A percentile compares a stretch with the other conserved stretches of the same genome.
phyloP scores from a whole-genome alignment of 1,284 basidiomycete species.

The Papiliotrema nemorosa region DNA sequence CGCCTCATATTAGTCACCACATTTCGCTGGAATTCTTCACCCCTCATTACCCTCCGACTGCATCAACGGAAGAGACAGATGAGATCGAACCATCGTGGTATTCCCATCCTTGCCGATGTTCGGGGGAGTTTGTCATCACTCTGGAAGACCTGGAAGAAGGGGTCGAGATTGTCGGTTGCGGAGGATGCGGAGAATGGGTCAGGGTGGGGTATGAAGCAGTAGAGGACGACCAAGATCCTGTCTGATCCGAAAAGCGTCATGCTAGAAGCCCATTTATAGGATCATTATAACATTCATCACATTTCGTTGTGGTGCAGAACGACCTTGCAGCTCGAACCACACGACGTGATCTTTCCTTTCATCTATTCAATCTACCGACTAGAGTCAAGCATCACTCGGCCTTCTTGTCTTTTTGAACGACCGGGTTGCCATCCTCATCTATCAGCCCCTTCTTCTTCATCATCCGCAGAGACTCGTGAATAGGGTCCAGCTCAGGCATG shows the following conservation, averaged over 20 bases:
- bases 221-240: conserved; percentile 23
- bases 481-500: conserved; percentile 74
- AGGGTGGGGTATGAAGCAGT: conserved; percentile 50
- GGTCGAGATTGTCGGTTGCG: conserved; percentile 50
- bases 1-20: conserved; percentile 26
- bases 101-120: conserved; percentile 49
- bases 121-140: conserved; percentile 42
- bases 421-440: conserved; percentile 31
- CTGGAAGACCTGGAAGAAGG: conserved; percentile 47
- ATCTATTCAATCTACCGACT: too few relatives aligned
- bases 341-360: too few relatives aligned
- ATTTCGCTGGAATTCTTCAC: conserved; percentile 42
- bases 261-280: background rate
- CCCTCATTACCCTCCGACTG: conserved; percentile 12
- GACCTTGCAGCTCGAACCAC: too few relatives aligned
- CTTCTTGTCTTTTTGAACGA: conserved; percentile 20
- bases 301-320: background rate
- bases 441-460: conserved; percentile 49
- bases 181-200: conserved; percentile 51
- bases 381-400: too few relatives aligned
- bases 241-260: too few relatives aligned
- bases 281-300: background rate
- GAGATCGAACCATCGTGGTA: conserved; percentile 33
- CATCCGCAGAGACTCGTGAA: conserved; percentile 58
- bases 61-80: conserved; percentile 1